Percentiles rank a stretch among this genome's conserved stretches.
phyloP scores from a whole-genome alignment of 768 basidiomycete genomes.

The Tylopilus plumbeoviolaceoides region DNA sequence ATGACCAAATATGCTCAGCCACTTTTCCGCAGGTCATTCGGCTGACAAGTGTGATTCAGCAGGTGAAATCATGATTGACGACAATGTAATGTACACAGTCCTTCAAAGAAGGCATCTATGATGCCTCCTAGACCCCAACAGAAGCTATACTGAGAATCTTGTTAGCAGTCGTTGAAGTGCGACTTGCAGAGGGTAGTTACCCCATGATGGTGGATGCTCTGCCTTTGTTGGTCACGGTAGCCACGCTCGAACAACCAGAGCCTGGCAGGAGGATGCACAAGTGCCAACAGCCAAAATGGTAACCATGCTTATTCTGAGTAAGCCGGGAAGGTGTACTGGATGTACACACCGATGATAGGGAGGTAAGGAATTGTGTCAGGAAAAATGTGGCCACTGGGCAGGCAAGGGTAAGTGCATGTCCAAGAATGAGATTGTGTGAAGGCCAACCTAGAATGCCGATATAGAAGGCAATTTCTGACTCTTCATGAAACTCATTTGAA shows the following conservation, averaged over 20 bases:
- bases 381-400: constrained; percentile 87
- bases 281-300: constrained; percentile 80
- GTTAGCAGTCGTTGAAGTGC: constrained; percentile 2
- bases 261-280: constrained; percentile 68
- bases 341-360: constrained; percentile 76
- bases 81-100: constrained; percentile 56
- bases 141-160: constrained; percentile 47
- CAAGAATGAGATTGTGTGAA: too few species aligned
- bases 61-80: neutral
- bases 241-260: constrained; percentile 78
- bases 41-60: constrained; percentile 40
- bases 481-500: too few species aligned
- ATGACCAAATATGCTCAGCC: constrained; percentile 69
- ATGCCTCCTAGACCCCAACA: constrained; percentile 98
- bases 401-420: too few species aligned
- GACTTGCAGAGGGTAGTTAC: constrained; percentile 29
- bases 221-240: constrained; percentile 90
- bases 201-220: constrained; percentile 93
- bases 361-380: constrained; percentile 93
- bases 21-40: constrained; percentile 82
- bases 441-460: too few species aligned
- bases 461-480: too few species aligned
- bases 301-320: constrained; percentile 42
- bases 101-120: constrained; percentile 81
- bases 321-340: neutral